These are phyloP conservation scores for Neonothopanus nambi DNA, from an alignment of 1,284 basidiomycete species.

Conservation along the genomic window DNA sequence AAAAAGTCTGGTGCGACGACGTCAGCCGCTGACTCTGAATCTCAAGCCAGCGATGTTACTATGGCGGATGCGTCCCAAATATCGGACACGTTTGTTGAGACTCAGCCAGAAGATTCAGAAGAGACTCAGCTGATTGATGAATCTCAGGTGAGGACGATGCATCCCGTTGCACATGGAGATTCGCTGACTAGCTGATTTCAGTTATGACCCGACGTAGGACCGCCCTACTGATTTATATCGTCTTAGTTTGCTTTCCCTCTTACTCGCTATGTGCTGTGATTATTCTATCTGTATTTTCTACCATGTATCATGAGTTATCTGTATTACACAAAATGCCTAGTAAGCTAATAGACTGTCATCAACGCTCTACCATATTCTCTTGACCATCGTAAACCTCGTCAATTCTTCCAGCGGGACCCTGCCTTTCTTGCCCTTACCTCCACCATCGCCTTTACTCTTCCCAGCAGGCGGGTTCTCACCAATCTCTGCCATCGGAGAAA, in stretches of 20 bases:
- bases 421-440: constrained; percentile 52
- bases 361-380: constrained; percentile 91
- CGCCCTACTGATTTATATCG: no score
- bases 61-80: constrained; percentile 19
- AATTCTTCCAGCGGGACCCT: constrained; percentile 81
- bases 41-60: constrained; percentile 18
- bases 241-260: no score
- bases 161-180: no score
- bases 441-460: constrained; percentile 18
- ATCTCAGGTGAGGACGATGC: no score
- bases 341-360: neutral
- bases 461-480: constrained; percentile 48
- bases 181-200: no score
- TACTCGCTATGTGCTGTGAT: no score
- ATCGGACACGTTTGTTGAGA: constrained; percentile 19
- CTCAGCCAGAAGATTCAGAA: constrained; percentile 20
- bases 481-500: constrained; percentile 65
- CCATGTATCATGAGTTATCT: no score
- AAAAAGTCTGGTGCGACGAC: constrained; percentile 30
- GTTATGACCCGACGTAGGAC: no score
- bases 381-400: constrained; percentile 92
- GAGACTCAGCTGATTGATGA: constrained; percentile 12
- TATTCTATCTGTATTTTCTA: no score
- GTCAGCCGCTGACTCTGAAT: constrained; percentile 13
- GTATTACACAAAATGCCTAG: no score